A percentile compares a stretch with the other conserved stretches of the same genome.
Conservation (phyloP, 139 green algal genomes). For the Closterium sp. region DNA sequence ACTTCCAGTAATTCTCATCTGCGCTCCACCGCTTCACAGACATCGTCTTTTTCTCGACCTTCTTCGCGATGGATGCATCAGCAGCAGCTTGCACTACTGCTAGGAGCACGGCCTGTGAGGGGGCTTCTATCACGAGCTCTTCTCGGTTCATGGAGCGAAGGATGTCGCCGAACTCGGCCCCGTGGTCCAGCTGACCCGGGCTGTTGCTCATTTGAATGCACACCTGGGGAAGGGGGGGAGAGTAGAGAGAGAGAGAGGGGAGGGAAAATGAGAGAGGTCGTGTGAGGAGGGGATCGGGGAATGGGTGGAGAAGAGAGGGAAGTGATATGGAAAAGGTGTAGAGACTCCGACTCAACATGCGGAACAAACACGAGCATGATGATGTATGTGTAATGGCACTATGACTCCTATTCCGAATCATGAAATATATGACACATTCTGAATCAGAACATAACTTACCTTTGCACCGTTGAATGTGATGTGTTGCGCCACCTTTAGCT, state of each 20-base stretch:
- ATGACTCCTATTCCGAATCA: too few relatives aligned
- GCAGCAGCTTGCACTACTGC: slow-evolving; percentile 37
- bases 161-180: background rate
- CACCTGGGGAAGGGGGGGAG: background rate
- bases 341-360: too few relatives aligned
- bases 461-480: background rate
- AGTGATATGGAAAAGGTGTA: background rate
- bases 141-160: background rate
- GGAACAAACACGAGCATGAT: too few relatives aligned
- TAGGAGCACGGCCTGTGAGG: slow-evolving; percentile 5
- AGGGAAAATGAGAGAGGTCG: too few relatives aligned
- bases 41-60: slow-evolving; percentile 16
- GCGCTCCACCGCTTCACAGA: slow-evolving; percentile 15
- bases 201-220: background rate
- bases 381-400: too few relatives aligned
- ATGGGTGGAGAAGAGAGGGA: background rate
- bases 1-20: slow-evolving; percentile 34
- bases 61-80: background rate
- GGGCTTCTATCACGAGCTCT: slow-evolving; percentile 20
- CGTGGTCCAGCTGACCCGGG: background rate
- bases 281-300: too few relatives aligned
- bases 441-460: background rate
- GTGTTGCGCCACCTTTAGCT: background rate
- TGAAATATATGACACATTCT: background rate
- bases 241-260: background rate